Conservation (phyloP, 1,284 basidiomycete genomes). For the Xerocomus nothofagi region DNA sequence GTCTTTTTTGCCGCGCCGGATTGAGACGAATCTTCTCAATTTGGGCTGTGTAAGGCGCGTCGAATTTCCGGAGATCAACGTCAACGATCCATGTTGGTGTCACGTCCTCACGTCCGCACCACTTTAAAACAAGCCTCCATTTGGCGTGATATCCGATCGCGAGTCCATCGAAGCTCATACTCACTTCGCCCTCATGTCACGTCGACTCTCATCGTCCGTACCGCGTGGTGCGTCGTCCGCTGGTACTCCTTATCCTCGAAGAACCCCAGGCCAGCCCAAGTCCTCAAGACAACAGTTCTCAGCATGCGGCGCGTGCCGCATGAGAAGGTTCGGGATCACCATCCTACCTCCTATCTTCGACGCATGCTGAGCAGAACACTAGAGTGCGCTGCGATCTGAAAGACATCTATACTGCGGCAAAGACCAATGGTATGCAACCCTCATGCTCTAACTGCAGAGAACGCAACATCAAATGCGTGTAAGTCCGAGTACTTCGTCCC, state of each 20-base stretch:
- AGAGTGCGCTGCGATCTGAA: constrained; percentile 84
- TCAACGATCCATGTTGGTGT: constrained; percentile 22
- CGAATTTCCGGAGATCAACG: constrained; percentile 36
- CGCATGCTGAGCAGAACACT: constrained; percentile 4
- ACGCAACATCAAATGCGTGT: constrained; percentile 83
- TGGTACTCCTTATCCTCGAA: constrained; percentile 48
- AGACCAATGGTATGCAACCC: constrained; percentile 43
- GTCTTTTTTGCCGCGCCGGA: constrained; percentile 32
- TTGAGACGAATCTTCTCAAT: constrained; percentile 18
- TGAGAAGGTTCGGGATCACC: constrained; percentile 59
- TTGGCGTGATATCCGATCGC: constrained; percentile 1
- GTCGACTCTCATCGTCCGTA: constrained; percentile 43
- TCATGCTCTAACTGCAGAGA: constrained; percentile 87
- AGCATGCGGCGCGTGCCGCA: constrained; percentile 87
- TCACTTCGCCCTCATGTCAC: constrained; percentile 46
- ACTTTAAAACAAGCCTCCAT: constrained; percentile 19
- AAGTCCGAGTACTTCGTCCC: constrained; percentile 38
- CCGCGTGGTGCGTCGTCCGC: constrained; percentile 34
- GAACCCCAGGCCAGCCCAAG: constrained; percentile 62
- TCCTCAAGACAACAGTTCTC: constrained; percentile 79
- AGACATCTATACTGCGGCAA: constrained; percentile 52
- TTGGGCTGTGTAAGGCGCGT: constrained; percentile 27
- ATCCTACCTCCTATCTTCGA: not conserved
- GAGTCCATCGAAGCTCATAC: constrained; percentile 7
- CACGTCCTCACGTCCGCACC: constrained; percentile 23